phyloP scores from a whole-genome alignment of 73 alveolate species.

The Paramecium pentaurelia region DNA sequence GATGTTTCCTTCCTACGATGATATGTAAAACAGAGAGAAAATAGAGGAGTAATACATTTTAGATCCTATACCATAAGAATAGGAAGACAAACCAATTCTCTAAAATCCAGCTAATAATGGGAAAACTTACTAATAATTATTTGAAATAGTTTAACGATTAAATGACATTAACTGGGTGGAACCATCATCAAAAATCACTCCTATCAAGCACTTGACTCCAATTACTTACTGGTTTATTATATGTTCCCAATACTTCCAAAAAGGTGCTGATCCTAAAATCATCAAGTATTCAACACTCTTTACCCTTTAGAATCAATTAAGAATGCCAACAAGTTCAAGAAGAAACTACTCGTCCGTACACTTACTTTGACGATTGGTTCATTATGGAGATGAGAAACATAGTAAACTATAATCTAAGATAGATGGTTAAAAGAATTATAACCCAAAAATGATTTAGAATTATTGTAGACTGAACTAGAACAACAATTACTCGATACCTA shows the following conservation, averaged over 20 bases:
- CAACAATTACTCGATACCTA: neutral
- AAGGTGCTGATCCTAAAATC: neutral
- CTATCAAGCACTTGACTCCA: constrained; percentile 3
- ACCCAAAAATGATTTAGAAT: constrained; percentile 44
- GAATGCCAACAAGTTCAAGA: neutral
- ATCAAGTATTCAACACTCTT: neutral
- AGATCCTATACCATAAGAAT: neutral
- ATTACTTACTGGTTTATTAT: constrained; percentile 18
- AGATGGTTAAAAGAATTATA: constrained; percentile 32
- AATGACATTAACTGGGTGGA: constrained; percentile 36
- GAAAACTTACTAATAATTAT: neutral
- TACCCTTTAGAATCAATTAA: neutral
- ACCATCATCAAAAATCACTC: neutral
- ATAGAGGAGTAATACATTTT: neutral
- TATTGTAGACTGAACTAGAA: neutral
- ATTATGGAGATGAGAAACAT: constrained; percentile 11
- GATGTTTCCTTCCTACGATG: neutral
- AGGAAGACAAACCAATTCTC: neutral
- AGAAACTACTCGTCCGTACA: neutral
- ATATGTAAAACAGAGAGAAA: neutral
- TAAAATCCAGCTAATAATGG: constrained; percentile 23
- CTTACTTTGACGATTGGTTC: neutral
- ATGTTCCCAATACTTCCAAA: constrained; percentile 13
- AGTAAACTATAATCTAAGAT: constrained; percentile 42
- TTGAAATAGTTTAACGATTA: neutral